Evolutionary conservation across 1,284 basidiomycete species (phyloP).

Genomic region (Ganoderma lingzhi): DNA sequence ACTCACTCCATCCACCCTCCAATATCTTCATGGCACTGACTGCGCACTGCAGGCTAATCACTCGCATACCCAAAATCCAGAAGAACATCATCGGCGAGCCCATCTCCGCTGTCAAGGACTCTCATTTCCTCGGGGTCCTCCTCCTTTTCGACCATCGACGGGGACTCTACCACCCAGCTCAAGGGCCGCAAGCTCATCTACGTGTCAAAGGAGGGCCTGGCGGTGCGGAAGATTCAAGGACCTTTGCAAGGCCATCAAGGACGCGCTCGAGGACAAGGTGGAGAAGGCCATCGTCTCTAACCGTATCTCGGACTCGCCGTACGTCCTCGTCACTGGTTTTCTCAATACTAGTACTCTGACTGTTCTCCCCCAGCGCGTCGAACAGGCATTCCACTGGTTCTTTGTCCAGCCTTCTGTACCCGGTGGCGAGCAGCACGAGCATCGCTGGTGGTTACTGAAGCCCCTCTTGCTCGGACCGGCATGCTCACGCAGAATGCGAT

Average conservation of each 20-base stretch:
- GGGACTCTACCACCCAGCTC: constrained; percentile 97
- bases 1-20: constrained; percentile 33
- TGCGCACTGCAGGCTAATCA: constrained; percentile 86
- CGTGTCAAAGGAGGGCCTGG: constrained; percentile 70
- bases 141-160: constrained; percentile 98
- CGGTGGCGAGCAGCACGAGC: too few species aligned
- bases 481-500: too few species aligned
- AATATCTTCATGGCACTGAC: constrained; percentile 8
- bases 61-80: constrained; percentile 99
- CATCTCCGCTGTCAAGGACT: constrained; percentile 90
- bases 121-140: constrained; percentile 98
- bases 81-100: constrained; percentile 99
- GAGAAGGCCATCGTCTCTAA: constrained; percentile 99
- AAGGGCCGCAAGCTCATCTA: constrained; percentile 98
- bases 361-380: too few species aligned
- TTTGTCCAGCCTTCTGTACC: too few species aligned
- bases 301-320: constrained; percentile 96
- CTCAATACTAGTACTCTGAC: too few species aligned
- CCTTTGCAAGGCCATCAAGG: constrained; percentile 96
- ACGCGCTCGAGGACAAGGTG: constrained; percentile 98
- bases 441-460: too few species aligned
- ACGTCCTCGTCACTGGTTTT: constrained; percentile 98
- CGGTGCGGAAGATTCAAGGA: constrained; percentile 89
- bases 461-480: too few species aligned
- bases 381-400: too few species aligned